Percentiles rank a stretch among this genome's conserved stretches.
These are phyloP conservation scores for Mycena galopus DNA, from an alignment of 768 basidiomycete genomes.

Conservation along the genomic window DNA sequence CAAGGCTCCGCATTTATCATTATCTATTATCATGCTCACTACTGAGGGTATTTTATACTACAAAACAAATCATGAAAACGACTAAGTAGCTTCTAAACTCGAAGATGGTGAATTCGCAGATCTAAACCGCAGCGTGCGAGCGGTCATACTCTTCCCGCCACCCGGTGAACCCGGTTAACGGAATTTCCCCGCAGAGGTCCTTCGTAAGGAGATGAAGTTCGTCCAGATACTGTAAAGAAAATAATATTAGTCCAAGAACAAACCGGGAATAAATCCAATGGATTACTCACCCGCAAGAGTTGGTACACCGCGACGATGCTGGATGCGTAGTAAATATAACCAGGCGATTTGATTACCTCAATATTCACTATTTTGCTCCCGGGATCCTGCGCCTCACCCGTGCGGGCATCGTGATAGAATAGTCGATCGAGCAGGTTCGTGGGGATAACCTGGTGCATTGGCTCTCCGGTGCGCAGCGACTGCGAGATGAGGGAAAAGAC, in stretches of 20 bases:
- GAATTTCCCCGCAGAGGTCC: slow-evolving; percentile 56
- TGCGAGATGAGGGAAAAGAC: slow-evolving; percentile 59
- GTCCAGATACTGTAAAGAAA: slow-evolving; percentile 47
- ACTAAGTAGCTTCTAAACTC: too few species aligned
- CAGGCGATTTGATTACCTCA: slow-evolving; percentile 41
- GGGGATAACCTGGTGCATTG: slow-evolving; percentile 58
- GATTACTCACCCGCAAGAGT: slow-evolving; percentile 46
- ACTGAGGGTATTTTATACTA: too few species aligned
- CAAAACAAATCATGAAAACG: too few species aligned
- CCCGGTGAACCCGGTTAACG: slow-evolving; percentile 50
- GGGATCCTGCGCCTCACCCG: neutral
- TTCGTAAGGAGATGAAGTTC: slow-evolving; percentile 52
- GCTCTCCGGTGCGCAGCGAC: slow-evolving; percentile 58
- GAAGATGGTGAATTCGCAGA: too few species aligned
- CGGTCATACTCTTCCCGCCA: slow-evolving; percentile 54
- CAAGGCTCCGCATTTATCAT: too few species aligned
- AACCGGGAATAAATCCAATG: neutral
- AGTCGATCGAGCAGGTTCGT: slow-evolving; percentile 58
- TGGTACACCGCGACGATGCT: slow-evolving; percentile 55
- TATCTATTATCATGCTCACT: too few species aligned
- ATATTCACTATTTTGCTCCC: slow-evolving; percentile 17
- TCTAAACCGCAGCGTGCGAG: neutral
- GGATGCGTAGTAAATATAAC: slow-evolving; percentile 57
- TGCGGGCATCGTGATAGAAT: slow-evolving; percentile 53
- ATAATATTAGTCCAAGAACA: too few species aligned